Evolutionary conservation across 139 green algal genomes (phyloP), one percentile per base, ranked within the genome.

Genomic region (Chlamydomonas schloesseri): DNA sequence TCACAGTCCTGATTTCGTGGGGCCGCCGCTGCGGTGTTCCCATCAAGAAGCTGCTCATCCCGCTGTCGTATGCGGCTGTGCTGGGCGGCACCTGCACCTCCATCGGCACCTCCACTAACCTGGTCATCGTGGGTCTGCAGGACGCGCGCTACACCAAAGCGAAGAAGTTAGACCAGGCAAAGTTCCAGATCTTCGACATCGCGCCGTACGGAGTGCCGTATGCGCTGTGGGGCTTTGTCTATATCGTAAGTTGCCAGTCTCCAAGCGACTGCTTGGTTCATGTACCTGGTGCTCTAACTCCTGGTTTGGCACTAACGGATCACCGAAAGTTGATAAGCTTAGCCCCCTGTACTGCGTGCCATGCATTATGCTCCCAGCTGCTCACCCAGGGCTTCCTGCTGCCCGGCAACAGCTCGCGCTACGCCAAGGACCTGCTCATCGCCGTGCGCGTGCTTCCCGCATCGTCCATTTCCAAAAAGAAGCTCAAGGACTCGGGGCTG

Each of bases 41-140:
- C 14, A 55, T 55, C 50, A 87, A 90, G 55, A 90, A 92, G 90
- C 81, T 97, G 33, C 93, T 96, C 62, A 93, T 97, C 71, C 95
- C 95, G 34, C 73, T 97, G 42, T 95, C 91, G 37, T 97, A 93
- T 71, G 91, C 94, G 23, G 90, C 92, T 24, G 93, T 97, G 37
- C 88, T 97, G 46, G 95, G 95, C 13, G 95, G 95, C 50, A 97
- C 95, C 21, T 88, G 86, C 83, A 98, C 95, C 0, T 87, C 97
- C 20, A 98, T 98, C 46, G 95, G 95, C 29, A 96, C 95, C 9
- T 94, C 89, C 53, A 97, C 95, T 53, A 98, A 98, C 89, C 91
- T 98, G 46, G 94, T 98, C 58, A 91, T 97, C 21, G 70, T 82
- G n/a, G 93, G 93, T 55, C 23, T 36, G 68, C 62, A 83, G 62